Base-by-base conservation (phyloP, 2,329 filamentous ascomycete genomes). In the Amauroascus niger region DNA sequence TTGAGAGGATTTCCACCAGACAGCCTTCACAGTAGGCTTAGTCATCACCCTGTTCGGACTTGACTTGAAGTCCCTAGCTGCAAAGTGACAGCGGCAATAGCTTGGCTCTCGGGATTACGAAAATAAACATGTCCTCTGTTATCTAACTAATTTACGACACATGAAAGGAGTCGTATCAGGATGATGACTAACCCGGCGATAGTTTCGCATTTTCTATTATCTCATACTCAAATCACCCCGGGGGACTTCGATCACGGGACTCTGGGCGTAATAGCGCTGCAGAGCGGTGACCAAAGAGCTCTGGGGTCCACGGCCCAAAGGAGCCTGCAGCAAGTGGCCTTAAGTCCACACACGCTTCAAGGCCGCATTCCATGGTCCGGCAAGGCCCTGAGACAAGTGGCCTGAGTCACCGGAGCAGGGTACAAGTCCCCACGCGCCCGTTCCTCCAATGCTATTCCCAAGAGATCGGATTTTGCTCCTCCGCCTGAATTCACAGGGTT, bases 401-500 rank as follows among this genome's bases (percentile, higher is more conserved):
- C 33, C 33, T 40, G 37, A 40, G 18, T 30, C 22, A 45, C n/a
- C 4, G 41, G 41, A 45, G 41, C 41, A 45, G 20, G 41, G 40
- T 30, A 45, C 41, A 26, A 16, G 41, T 28, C 41, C 41, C 41
- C 6, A 45, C 22, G 22, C 41, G 41, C 41, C 41, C 22, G 22
- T 46, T 46, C 44, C 44, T 30, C 44, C 26, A 20, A 46, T 20
- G 26, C 24, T 32, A 7, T 46, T 46, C 44, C 44, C 26, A 28
- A 33, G 44, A 46, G 11, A 30, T 46, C 44, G 26, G 44, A 46
- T 20, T 11, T 46, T 32, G 44, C 20, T 44, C 41, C 41, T 44
- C 41, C 41, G 11, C 20, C 41, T 44, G 41, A 44, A 44, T 44
- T 44, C 41, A 44, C 41, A 44, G 41, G 41, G 41, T 28, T 28